phyloP scores from a whole-genome alignment of 495 filamentous ascomycete genomes.

The Trichoderma reesei region DNA sequence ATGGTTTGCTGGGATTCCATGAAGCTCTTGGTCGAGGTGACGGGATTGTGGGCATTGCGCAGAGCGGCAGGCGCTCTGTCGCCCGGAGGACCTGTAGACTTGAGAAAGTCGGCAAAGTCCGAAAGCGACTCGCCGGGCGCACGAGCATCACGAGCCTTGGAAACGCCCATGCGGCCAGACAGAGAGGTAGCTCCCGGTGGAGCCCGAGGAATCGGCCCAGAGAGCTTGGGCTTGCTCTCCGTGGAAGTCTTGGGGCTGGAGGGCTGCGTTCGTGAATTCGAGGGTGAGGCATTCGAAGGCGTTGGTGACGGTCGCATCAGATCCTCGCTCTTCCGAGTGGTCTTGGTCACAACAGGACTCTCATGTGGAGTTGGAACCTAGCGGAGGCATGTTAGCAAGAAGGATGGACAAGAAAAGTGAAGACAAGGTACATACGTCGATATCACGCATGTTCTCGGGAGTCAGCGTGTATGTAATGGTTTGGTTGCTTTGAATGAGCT shows the following conservation, averaged over 20 bases:
- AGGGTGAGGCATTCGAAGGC: background rate
- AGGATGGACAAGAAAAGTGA: background rate
- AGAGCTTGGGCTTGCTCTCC: slow-evolving; percentile 29
- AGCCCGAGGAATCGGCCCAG: slow-evolving; percentile 22
- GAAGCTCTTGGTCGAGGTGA: slow-evolving; percentile 20
- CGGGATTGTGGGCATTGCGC: slow-evolving; percentile 19
- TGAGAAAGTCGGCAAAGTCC: slow-evolving; percentile 81
- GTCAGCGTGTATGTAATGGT: slow-evolving; percentile 93
- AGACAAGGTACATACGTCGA: slow-evolving; percentile 50
- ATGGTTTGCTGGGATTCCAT: slow-evolving; percentile 18
- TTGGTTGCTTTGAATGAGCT: slow-evolving; percentile 79
- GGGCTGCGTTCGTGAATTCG: slow-evolving; percentile 15
- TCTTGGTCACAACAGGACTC: slow-evolving; percentile 27
- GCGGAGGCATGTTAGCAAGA: slow-evolving; percentile 18
- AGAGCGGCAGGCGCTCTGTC: slow-evolving; percentile 17
- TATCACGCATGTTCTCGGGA: slow-evolving; percentile 77
- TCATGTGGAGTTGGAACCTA: slow-evolving; percentile 25
- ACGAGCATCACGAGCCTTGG: slow-evolving; percentile 58
- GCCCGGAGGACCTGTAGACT: slow-evolving; percentile 61
- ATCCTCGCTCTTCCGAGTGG: slow-evolving; percentile 35
- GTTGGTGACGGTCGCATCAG: background rate
- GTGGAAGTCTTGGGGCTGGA: slow-evolving; percentile 32
- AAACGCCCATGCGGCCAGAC: slow-evolving; percentile 24
- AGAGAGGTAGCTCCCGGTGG: slow-evolving; percentile 22
- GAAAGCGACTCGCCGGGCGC: slow-evolving; percentile 51